Percentiles rank a stretch among this genome's conserved stretches.
phyloP scores from a whole-genome alignment of 345 rosid species.

The Aquilaria yunnanensis region DNA sequence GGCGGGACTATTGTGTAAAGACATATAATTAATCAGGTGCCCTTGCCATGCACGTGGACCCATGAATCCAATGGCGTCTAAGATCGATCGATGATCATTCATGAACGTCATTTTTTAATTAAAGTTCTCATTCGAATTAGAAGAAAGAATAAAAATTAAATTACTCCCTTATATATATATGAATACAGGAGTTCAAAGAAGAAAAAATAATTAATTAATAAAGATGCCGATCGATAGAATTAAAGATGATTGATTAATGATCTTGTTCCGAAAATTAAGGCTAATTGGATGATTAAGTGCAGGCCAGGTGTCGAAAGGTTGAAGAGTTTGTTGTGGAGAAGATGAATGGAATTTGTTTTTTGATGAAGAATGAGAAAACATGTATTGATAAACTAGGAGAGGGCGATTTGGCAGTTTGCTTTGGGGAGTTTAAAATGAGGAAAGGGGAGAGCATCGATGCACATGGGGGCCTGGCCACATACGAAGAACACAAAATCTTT shows the following conservation, averaged over 20 bases:
- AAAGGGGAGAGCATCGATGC: constrained; percentile 37
- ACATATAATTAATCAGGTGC: constrained; percentile 23
- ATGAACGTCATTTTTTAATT: too few relatives aligned
- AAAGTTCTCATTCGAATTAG: too few relatives aligned
- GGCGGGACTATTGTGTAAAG: constrained; percentile 4
- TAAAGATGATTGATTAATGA: constrained; percentile 12
- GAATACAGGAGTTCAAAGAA: too few relatives aligned
- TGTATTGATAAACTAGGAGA: not conserved
- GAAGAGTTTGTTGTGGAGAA: constrained; percentile 7
- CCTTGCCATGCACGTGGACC: constrained; percentile 28
- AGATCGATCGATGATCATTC: too few relatives aligned
- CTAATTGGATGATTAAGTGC: too few relatives aligned
- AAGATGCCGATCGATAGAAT: not conserved
- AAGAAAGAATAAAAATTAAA: too few relatives aligned
- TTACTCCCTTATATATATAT: too few relatives aligned
- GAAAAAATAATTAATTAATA: not conserved
- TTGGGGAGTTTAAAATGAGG: constrained; percentile 7
- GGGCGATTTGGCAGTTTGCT: constrained; percentile 25
- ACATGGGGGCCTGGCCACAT: constrained; percentile 31
- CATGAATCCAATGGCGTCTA: not conserved
- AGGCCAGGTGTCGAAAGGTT: not conserved
- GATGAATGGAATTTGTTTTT: constrained; percentile 1
- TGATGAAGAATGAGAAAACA: constrained; percentile 9
- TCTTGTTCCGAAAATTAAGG: not conserved
- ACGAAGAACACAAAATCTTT: constrained; percentile 22